Conservation (phyloP, 73 alveolate genomes). For the Blepharisma japonicum region DNA sequence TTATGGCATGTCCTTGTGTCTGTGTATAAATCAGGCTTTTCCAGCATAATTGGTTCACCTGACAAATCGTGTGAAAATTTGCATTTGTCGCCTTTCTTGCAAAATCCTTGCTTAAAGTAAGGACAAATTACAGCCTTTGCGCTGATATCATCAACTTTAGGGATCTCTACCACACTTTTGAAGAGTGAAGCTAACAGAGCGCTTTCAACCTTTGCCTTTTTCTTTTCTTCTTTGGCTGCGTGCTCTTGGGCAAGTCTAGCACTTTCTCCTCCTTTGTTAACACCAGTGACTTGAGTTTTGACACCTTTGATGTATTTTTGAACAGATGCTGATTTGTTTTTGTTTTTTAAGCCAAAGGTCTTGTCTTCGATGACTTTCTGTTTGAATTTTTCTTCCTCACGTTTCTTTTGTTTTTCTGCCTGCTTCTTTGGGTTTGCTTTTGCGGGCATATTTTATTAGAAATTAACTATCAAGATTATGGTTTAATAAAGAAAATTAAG, state of each 20-base stretch:
- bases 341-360: constrained; percentile 97
- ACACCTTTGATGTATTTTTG: constrained; percentile 71
- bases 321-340: constrained; percentile 90
- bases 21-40: constrained; percentile 85
- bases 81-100: constrained; percentile 93
- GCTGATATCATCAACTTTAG: constrained; percentile 65
- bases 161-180: constrained; percentile 67
- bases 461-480: not conserved
- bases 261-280: constrained; percentile 33
- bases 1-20: constrained; percentile 72
- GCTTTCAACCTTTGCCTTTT: constrained; percentile 72
- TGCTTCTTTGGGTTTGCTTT: constrained; percentile 23
- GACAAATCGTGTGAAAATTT: constrained; percentile 84
- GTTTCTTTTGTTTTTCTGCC: constrained; percentile 44
- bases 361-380: constrained; percentile 95
- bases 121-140: constrained; percentile 84
- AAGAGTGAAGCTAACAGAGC: constrained; percentile 82
- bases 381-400: constrained; percentile 83
- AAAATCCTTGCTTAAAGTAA: constrained; percentile 82
- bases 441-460: not conserved
- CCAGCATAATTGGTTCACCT: constrained; percentile 73
- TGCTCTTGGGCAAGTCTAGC: constrained; percentile 41
- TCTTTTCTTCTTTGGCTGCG: constrained; percentile 79
- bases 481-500: too few relatives aligned
- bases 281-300: constrained; percentile 38